Base-by-base conservation (phyloP, 2,329 filamentous ascomycete genomes). In the Teratosphaeria nubilosa region DNA sequence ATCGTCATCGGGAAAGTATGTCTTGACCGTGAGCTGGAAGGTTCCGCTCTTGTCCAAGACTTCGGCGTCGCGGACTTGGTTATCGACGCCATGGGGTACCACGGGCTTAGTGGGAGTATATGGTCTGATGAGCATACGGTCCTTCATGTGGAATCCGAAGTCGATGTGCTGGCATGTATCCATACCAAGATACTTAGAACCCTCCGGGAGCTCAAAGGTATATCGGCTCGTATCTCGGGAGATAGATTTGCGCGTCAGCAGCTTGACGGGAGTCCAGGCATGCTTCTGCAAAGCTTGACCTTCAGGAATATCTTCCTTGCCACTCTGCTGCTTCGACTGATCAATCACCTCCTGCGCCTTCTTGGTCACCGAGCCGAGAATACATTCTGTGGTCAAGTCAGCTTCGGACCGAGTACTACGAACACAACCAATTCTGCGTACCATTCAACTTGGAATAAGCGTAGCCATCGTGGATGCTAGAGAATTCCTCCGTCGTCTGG, bases 111-210 rank as follows among this genome's bases (percentile, higher is more conserved):
- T 78, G 0, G 80, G 80, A 0, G 79, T 66, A 63, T 82, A 82
- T 0, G 73, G 72, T 1, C 80, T 74, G 13, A 80, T 73, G 11
- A 82, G 70, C 71, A 82, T 78, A 55, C 74, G 73, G 61, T 82
- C 79, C 50, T 71, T 65, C 59, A 82, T 71, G 59, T 82, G 79
- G 63, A 82, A 80, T 2, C 79, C 80, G 9, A 82, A 60, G 56
- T 80, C 74, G 24, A 82, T 67, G 62, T 82, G 80, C 64, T 82
- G 78, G 56, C 79, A 78, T 0, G 77, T 82, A 16, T 72, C 73
- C 0, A 82, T 66, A 0, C 79, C 78, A 0, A 82, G 72, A 6
- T 73, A 68, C n/a, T 72, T 68, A 34, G 71, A 70, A 22, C 63
- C 65, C 0, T 71, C 65, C 0, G 77, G 76, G 1, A 80, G 72